Evolutionary conservation across 1,284 basidiomycete species (phyloP), one percentile per base, ranked within the genome.

Genomic region (Cerrena zonata): DNA sequence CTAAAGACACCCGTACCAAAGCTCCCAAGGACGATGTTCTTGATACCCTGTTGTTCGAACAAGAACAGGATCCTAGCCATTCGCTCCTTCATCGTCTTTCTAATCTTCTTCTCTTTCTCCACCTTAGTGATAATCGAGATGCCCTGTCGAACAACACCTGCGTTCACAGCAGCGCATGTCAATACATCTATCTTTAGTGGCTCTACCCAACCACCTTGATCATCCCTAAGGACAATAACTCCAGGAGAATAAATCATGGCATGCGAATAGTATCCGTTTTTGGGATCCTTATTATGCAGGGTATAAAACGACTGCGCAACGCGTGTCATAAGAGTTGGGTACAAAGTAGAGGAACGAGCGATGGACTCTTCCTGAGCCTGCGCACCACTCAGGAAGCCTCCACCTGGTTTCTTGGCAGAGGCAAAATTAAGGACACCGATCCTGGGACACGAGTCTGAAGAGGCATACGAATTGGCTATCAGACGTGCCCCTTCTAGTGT

Each of bases 1-100:
- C 68, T 69, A 65, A 86, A 88, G 5, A 82, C 84, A 0, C 85
- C 86, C 0, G 84, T 88, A 10, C 86, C 86, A 64, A 86, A 88
- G 57, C 80, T 82, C 25, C 86, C 86, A 39, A 88, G 64, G 1
- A 89, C 81, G 40, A 87, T 51, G 55, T 79, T 73, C 53, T 69
- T 69, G 15, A 77, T 74, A 7, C 78, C 78, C 55, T 78, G 71
- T 27, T 68, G 69, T 66, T 86, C 79, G 60, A 86, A 84, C n/a
- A 86, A 63, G 53, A 67, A 77, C 18, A 89, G 64, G 23, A 86
- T 69, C 45, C 85, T 71, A 1, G 66, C 78, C 83, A 88, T 87
- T 24, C 85, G 70, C 63, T 87, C 84, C 40, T 69, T 69, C 86
- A 87, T 88, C 25, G 69, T 67, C 24, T 60, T 60, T 54, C 74